Base-by-base conservation (phyloP, 106 monocot species). In the Allium fistulosum region DNA sequence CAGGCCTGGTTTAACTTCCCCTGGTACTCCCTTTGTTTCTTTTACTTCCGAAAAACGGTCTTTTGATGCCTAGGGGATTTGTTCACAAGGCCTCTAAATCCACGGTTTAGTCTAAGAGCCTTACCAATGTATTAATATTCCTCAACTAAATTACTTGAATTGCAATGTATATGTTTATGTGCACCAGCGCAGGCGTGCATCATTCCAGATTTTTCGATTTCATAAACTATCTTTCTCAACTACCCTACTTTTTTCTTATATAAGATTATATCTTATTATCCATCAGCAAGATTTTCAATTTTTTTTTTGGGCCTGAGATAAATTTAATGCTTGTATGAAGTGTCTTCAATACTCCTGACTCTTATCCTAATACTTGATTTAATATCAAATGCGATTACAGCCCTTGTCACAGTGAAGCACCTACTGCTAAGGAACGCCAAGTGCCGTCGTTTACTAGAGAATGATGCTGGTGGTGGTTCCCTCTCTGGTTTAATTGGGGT, bases 401-500 rank as follows among this genome's bases (percentile, higher is more conserved):
- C 92, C 50, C 77, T 99, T 69, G 81, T 87, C 48, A 90, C 99
- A 26, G 62, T 99, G 16, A 90, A 79, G 77, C 90, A 87, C 78
- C 80, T 99, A 15, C 79, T 93, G n/a, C 87, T 85, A 63, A 90
- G 81, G 74, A 90, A 99, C 70, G 70, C 75, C 75, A 93, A 90
- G 75, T 99, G 99, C 68, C 80, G 90, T 11, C 81, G 77, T 62
- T 63, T 99, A 49, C 74, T 99, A 68, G 99, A 99, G 77, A 99
- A 90, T 67, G 99, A 99, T 70, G 80, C 85, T 70, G 93, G 93
- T 58, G 93, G 99, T 52, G 93, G 99, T 56, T 99, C 93, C 17
- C 75, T 93, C 10, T 93, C 90, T 62, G 82, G 99, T 68, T 75
- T 90, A 73, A 84, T 93, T 57, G 85, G 73, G 85, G 99, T 99